These are phyloP conservation scores for Hepatocystis sp. DNA, from an alignment of 169 alveolate genomes.

Conservation along the genomic window DNA sequence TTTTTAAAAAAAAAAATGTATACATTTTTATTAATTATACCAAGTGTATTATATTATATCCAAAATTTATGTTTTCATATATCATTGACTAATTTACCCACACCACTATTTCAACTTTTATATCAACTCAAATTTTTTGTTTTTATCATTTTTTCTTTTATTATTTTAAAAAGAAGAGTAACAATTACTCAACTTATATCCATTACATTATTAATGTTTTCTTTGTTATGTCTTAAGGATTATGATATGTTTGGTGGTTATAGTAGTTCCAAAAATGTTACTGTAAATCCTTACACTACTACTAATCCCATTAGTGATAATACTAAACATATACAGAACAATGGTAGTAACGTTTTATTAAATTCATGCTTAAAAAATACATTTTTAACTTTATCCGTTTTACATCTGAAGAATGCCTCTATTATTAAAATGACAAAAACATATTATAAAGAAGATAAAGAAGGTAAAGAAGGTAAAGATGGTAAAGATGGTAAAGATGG, in stretches of 20 bases:
- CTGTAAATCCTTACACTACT: not conserved
- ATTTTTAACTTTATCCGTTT: too few relatives aligned
- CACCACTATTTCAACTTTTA: slow-evolving; percentile 56
- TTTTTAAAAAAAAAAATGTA: slow-evolving; percentile 3
- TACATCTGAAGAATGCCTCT: too few relatives aligned
- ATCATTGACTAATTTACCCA: slow-evolving; percentile 33
- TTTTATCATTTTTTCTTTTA: slow-evolving; percentile 27
- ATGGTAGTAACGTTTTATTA: too few relatives aligned
- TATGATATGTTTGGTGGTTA: slow-evolving; percentile 6
- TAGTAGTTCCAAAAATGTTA: not conserved
- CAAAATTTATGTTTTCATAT: slow-evolving; percentile 49
- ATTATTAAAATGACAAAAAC: too few relatives aligned
- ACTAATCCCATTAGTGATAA: not conserved
- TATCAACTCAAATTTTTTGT: slow-evolving; percentile 45
- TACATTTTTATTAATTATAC: slow-evolving; percentile 14
- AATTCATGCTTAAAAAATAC: too few relatives aligned
- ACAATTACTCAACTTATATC: slow-evolving; percentile 16
- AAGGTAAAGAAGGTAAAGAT: too few relatives aligned
- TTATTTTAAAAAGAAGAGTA: slow-evolving; percentile 27
- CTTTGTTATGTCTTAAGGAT: slow-evolving; percentile 58
- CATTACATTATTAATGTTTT: slow-evolving; percentile 30
- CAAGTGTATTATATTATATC: slow-evolving; percentile 46
- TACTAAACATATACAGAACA: too few relatives aligned
- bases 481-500: too few relatives aligned
- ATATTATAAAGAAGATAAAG: too few relatives aligned